A percentile compares a stretch with the other conserved stretches of the same genome.
phyloP scores from a whole-genome alignment of 768 basidiomycete genomes.

The Phlegmacium glaucopus region DNA sequence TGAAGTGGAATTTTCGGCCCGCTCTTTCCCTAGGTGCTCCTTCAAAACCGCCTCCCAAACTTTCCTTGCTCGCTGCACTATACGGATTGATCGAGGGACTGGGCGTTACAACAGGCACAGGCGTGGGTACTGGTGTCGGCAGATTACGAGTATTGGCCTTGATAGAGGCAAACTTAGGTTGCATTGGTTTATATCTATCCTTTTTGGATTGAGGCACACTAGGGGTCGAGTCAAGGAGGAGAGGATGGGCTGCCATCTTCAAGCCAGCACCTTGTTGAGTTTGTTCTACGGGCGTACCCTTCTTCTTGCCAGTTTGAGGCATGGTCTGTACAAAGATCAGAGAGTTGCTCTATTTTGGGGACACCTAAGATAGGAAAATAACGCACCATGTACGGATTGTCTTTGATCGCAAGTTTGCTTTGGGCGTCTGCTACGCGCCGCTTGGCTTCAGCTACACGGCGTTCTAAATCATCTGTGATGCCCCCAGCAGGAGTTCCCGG shows the following conservation, averaged over 20 bases:
- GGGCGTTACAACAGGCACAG: slow-evolving; percentile 56
- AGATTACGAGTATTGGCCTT: slow-evolving; percentile 80
- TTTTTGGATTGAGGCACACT: slow-evolving; percentile 69
- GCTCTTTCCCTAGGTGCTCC: slow-evolving; percentile 69
- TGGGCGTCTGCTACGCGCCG: slow-evolving; percentile 81
- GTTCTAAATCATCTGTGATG: slow-evolving; percentile 60
- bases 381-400: slow-evolving; percentile 86
- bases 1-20: slow-evolving; percentile 78
- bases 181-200: slow-evolving; percentile 97
- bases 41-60: slow-evolving; percentile 47
- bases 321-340: slow-evolving; percentile 37
- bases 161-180: slow-evolving; percentile 97
- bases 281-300: slow-evolving; percentile 49
- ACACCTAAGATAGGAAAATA: not conserved
- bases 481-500: slow-evolving; percentile 39
- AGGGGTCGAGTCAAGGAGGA: slow-evolving; percentile 68
- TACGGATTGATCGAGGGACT: slow-evolving; percentile 71
- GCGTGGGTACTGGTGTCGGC: slow-evolving; percentile 14
- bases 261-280: slow-evolving; percentile 79
- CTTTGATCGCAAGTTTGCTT: slow-evolving; percentile 68
- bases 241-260: slow-evolving; percentile 88
- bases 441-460: slow-evolving; percentile 82
- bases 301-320: slow-evolving; percentile 53
- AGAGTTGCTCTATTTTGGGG: not conserved
- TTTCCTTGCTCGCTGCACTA: slow-evolving; percentile 50